These are phyloP conservation scores for Deinandra increscens DNA, from an alignment of 129 eudicot genomes.

Conservation along the genomic window DNA sequence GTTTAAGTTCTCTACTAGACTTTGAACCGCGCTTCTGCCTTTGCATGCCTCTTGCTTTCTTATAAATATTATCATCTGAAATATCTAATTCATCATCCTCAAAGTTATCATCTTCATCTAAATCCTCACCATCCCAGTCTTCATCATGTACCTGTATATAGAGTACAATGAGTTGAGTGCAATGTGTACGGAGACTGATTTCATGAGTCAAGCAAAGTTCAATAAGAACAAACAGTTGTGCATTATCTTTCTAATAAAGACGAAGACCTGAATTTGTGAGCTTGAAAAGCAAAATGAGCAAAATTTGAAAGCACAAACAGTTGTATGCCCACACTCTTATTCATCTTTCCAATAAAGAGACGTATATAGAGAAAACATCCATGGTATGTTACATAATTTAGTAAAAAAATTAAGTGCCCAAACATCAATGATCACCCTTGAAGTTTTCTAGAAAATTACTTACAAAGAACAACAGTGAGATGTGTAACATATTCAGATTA, in stretches of 20 bases:
- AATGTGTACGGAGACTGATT: constrained; percentile 1
- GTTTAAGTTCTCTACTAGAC: constrained; percentile 49
- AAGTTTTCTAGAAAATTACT: constrained; percentile 6
- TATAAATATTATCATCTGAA: constrained; percentile 67
- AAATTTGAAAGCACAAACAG: neutral
- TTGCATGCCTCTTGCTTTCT: constrained; percentile 63
- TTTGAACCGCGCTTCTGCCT: constrained; percentile 50
- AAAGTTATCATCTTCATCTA: constrained; percentile 69
- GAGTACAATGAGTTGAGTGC: neutral
- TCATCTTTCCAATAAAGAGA: constrained; percentile 8
- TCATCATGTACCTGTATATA: constrained; percentile 61
- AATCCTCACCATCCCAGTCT: constrained; percentile 79
- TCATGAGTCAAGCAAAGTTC: neutral
- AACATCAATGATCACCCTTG: neutral
- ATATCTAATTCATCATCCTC: constrained; percentile 70
- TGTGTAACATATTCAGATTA: constrained; percentile 13
- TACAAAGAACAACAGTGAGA: neutral
- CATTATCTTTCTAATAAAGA: neutral
- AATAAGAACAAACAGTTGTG: neutral
- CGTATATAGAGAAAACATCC: constrained; percentile 15
- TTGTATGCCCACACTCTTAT: neutral
- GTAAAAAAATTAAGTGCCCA: constrained; percentile 14
- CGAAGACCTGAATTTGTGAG: neutral
- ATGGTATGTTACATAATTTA: constrained; percentile 4
- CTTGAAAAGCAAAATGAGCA: neutral